These are phyloP conservation scores for Neurospora africana DNA, from an alignment of 495 filamentous ascomycete genomes.

Conservation along the genomic window DNA sequence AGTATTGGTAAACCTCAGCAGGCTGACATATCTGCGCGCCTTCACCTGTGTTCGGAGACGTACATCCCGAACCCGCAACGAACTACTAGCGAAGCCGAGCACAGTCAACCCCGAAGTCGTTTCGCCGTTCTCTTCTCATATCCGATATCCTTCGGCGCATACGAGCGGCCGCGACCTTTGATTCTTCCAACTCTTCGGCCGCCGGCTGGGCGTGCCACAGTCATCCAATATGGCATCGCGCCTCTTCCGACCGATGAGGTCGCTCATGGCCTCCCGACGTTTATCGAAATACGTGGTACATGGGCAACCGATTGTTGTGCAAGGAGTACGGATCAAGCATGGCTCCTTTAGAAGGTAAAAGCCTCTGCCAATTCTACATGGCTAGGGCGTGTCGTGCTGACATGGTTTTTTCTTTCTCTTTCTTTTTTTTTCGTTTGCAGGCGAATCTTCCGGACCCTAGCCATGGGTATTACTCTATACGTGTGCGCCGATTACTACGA, in stretches of 20 bases:
- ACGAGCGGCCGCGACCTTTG: background rate
- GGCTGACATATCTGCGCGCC: background rate
- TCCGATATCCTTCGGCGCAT: background rate
- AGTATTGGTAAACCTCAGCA: background rate
- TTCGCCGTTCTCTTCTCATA: background rate
- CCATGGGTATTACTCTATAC: background rate
- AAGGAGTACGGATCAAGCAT: constrained; percentile 26
- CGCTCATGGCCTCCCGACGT: constrained; percentile 8
- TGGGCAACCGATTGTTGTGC: constrained; percentile 16
- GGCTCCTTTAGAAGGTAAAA: constrained; percentile 1
- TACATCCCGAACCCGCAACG: background rate
- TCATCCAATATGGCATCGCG: constrained; percentile 23
- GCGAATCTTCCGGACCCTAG: background rate
- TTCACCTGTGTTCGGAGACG: background rate
- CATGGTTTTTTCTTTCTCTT: background rate
- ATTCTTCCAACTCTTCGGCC: constrained; percentile 16
- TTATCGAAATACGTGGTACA: constrained; percentile 3
- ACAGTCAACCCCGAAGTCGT: background rate
- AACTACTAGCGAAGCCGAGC: background rate
- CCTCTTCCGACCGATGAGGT: constrained; percentile 20
- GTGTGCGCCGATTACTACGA: background rate
- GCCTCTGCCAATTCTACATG: background rate
- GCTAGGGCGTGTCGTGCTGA: background rate
- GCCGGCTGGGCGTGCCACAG: constrained; percentile 27
- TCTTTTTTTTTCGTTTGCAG: too few species aligned